Percentiles rank a stretch among this genome's conserved stretches.
phyloP scores from a whole-genome alignment of 805 yeast genomes.

The Metschnikowia orientalis region DNA sequence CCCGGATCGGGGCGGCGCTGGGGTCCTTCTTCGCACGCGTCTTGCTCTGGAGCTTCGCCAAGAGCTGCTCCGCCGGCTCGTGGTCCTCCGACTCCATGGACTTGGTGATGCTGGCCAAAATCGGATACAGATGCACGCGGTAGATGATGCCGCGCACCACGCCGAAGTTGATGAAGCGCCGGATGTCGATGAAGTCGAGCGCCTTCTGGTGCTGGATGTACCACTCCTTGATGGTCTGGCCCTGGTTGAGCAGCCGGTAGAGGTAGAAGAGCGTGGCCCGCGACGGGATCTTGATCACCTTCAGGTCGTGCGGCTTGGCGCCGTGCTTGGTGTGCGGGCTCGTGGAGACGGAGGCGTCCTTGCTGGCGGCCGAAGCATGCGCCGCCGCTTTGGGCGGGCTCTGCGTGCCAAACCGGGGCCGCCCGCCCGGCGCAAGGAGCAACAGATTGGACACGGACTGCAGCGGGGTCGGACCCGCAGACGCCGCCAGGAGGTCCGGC shows the following conservation, averaged over 20 bases:
- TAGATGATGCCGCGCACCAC: slow-evolving; percentile 75
- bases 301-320: slow-evolving; percentile 1
- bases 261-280: slow-evolving; percentile 65
- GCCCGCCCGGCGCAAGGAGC: background rate
- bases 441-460: slow-evolving; percentile 2
- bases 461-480: slow-evolving; percentile 1
- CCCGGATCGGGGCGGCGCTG: background rate
- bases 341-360: slow-evolving; percentile 6
- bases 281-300: slow-evolving; percentile 45
- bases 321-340: slow-evolving; percentile 10
- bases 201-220: slow-evolving; percentile 57
- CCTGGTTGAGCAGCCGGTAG: slow-evolving; percentile 74
- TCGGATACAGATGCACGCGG: slow-evolving; percentile 73
- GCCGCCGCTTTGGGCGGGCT: slow-evolving; percentile 2
- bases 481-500: background rate
- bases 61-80: slow-evolving; percentile 10
- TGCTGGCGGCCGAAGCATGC: slow-evolving; percentile 1
- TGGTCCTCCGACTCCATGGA: slow-evolving; percentile 27
- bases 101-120: slow-evolving; percentile 41
- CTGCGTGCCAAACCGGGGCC: background rate
- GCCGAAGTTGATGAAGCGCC: slow-evolving; percentile 86
- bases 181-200: slow-evolving; percentile 66
- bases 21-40: slow-evolving; percentile 3
- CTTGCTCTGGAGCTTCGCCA: slow-evolving; percentile 10
- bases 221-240: slow-evolving; percentile 79